phyloP scores from a whole-genome alignment of 1,284 basidiomycete genomes.

The Microbotryum violaceum region DNA sequence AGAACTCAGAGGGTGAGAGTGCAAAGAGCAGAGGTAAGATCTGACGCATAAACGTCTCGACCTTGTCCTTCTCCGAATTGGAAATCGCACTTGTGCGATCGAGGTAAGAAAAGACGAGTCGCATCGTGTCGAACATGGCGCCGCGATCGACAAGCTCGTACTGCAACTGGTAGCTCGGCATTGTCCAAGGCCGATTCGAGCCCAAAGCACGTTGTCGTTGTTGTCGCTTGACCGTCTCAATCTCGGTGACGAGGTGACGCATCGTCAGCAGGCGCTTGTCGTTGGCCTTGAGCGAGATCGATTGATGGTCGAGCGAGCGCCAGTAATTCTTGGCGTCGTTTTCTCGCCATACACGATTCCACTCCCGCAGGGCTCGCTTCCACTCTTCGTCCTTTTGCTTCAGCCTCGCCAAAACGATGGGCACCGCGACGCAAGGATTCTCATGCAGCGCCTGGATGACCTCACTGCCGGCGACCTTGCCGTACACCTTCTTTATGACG shows the following conservation, averaged over 20 bases:
- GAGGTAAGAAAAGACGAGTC: slow-evolving; percentile 81
- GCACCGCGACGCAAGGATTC: slow-evolving; percentile 79
- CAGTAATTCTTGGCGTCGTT: slow-evolving; percentile 78
- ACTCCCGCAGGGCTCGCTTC: slow-evolving; percentile 88
- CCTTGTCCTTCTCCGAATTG: slow-evolving; percentile 64
- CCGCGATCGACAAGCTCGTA: slow-evolving; percentile 69
- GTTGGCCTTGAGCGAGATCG: slow-evolving; percentile 84
- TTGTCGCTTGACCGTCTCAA: slow-evolving; percentile 63
- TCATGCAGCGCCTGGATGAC: slow-evolving; percentile 89
- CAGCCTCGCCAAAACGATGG: slow-evolving; percentile 81
- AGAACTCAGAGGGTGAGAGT: slow-evolving; percentile 24
- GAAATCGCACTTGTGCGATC: slow-evolving; percentile 70
- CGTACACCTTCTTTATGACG: slow-evolving; percentile 92
- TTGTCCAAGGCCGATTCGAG: slow-evolving; percentile 4
- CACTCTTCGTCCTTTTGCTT: slow-evolving; percentile 97
- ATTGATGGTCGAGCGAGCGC: slow-evolving; percentile 94
- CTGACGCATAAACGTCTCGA: slow-evolving; percentile 75
- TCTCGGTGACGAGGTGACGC: slow-evolving; percentile 81
- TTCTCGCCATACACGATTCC: slow-evolving; percentile 97
- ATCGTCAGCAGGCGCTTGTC: slow-evolving; percentile 93
- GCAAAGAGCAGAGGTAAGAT: slow-evolving; percentile 57
- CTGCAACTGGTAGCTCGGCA: slow-evolving; percentile 59
- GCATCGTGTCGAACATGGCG: slow-evolving; percentile 79
- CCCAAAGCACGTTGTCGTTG: slow-evolving; percentile 53
- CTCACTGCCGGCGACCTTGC: slow-evolving; percentile 70